Base-by-base conservation (phyloP, 345 rosid genomes). In the Lepidium africanum region DNA sequence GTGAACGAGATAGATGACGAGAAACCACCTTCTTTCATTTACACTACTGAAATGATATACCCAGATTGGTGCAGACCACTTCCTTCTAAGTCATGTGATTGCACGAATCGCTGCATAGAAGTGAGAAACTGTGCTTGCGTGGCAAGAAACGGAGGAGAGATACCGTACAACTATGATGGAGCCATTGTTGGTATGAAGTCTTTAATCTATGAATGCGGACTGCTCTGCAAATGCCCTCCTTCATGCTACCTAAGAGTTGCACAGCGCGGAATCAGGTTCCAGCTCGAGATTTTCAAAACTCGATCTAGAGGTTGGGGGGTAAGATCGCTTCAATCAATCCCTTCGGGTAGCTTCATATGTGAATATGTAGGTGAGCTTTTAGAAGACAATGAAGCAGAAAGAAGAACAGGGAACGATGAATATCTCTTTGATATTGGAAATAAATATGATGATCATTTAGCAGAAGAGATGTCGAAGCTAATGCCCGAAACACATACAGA, bases 271-370 rank as follows among this genome's bases (percentile, higher is more conserved):
- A 85, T 91, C 73, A 87, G 52, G 72, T 81, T 87, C 63, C 85
- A 76, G 80, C 88, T 91, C 4, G 97, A 94, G 76, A 76, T 89
- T 50, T 94, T 94, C 54, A 91, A 86, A 78, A 94, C 99, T 5
- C 73, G 79, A 63, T 79, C 80, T 35, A 85, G 87, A 69, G 97
- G 97, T 13, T 94, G 97, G 99, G 99, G 95, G 47, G 92, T 91
- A 76, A 81, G 99, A 80, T 91, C 91, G 3, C 74, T 80, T 50
- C 80, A 76, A 63, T 94, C 91, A 41, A 87, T 91, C 50, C 81
- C 96, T 71, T 81, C 87, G 0, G 96, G 97, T 64, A 84, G 92
- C 71, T 94, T 94, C 69, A 87, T 94, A 42, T 91, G 99, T 2
- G 96, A 91, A 80, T 94, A 94, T 63, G 75, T 69, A 7, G 99